Evolutionary conservation across 768 basidiomycete genomes (phyloP), one percentile per base, ranked within the genome.

Genomic region (Asterophora parasitica): DNA sequence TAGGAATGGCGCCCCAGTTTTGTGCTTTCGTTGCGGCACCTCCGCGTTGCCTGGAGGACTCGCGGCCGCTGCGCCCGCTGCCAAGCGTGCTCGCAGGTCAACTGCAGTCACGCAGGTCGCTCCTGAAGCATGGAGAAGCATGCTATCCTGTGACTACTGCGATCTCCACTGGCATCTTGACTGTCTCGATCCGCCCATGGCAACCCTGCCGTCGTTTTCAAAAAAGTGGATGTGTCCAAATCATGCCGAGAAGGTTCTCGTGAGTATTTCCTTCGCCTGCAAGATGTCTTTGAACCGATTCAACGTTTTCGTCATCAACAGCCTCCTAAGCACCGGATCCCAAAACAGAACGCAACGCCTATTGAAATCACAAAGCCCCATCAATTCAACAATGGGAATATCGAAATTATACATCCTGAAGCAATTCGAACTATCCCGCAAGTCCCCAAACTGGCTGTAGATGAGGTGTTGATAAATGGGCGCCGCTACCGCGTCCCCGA

Each of bases 201-300:
- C 85, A 17, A 76, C 76, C 33, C 84, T 98, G 78, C 96, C 96
- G 3, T 77, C 86, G 10, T 81, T 85, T 49, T 82, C 81, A 55
- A 88, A 84, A 73, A 96, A 94, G 65, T 99, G 95, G 94, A 96
- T 95, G 93, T 99, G 96, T 65, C 96, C 96, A 7, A 92, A 95
- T 60, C 96, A 99, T 61, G 84, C 82, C n/a, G 93, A 96, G 55
- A 81, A 83, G 49, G 76, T 84, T 44, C 64, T 89, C 50, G 94
- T 95, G 62, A 66, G 91, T 72, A 31, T 37, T 48, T 12, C 7
- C 46, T 42, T 40, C 47, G 12, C 37, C 38, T 55, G 20, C 41
- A 44, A 41, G 30, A 34, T 20, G 50, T 48, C 47, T 7, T 8
- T 38, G 38, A 49, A 46, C 35, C 57, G 48, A 49, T 52, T 31